A percentile compares a stretch with the other conserved stretches of the same genome.
Evolutionary conservation across 1,284 basidiomycete species (phyloP).

Genomic region (Amylostereum areolatum): DNA sequence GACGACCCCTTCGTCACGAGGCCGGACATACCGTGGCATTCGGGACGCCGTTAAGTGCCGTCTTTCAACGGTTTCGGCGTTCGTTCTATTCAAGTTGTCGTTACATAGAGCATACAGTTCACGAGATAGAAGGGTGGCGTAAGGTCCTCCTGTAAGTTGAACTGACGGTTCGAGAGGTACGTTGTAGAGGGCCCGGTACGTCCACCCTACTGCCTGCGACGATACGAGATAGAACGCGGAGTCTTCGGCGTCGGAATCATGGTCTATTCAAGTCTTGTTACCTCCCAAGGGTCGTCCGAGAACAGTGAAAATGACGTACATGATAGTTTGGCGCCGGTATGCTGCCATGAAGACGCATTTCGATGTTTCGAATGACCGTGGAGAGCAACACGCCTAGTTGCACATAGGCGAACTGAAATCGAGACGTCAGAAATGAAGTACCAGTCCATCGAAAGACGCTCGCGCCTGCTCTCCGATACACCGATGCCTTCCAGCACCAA

Average conservation of each 20-base stretch:
- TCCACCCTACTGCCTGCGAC: conserved; percentile 28
- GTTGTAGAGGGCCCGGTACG: too few species aligned
- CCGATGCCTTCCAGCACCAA: conserved; percentile 91
- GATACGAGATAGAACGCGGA: conserved; percentile 39
- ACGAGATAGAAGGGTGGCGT: too few species aligned
- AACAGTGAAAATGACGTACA: conserved; percentile 43
- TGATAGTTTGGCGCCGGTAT: conserved; percentile 89
- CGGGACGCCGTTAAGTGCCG: too few species aligned
- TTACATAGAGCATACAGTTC: too few species aligned
- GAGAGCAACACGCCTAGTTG: conserved; percentile 86
- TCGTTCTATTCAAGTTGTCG: too few species aligned
- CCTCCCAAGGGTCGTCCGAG: background rate
- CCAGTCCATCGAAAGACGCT: conserved; percentile 4
- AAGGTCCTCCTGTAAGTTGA: too few species aligned
- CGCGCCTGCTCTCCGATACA: conserved; percentile 90
- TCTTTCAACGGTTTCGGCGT: too few species aligned
- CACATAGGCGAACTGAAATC: conserved; percentile 82
- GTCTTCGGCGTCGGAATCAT: conserved; percentile 67
- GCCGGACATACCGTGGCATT: too few species aligned
- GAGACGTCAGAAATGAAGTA: conserved; percentile 3
- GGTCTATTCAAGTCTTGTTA: conserved; percentile 33
- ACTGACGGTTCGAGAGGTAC: too few species aligned
- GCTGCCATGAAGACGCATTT: conserved; percentile 59
- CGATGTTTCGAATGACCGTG: conserved; percentile 73
- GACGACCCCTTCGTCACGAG: too few species aligned